Base-by-base conservation (phyloP, 768 basidiomycete species). In the Suillus americanus region DNA sequence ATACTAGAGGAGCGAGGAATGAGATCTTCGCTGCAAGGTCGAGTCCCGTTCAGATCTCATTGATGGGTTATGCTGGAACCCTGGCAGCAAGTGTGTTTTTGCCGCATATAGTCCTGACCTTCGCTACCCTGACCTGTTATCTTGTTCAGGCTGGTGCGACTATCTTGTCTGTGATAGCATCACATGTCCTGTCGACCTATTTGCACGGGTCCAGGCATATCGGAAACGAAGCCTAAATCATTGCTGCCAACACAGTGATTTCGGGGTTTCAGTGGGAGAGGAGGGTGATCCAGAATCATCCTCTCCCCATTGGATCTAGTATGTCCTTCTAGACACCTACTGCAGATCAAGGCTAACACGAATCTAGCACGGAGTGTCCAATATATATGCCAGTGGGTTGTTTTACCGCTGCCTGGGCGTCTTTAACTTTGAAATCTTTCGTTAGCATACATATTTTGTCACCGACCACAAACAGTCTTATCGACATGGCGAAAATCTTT, bases 1-100 rank as follows among this genome's bases (percentile, higher is more conserved):
- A 85, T 65, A 85, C 83, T 37, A 85, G 83, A 68, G 84, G 82
- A 18, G 80, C 83, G 2, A 71, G 79, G 62, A 85, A 85, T 63
- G 83, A 85, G 60, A 77, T 85, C 20, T 85, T 85, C 54, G 84
- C 84, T 16, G 81, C 79, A 1, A 76, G 83, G 30, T 80, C 82
- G 18, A 78, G 78, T 57, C 84, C 83, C 3, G 70, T 85, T 12
- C 83, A 85, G 68, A 73, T 84, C 60, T 81, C 81, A 43, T 68
- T 82, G 23, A 83, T 85, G 78, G 83, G 83, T 20, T 85, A 81
- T 60, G 83, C 84, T 5, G 83, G 84, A 18, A 83, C 83, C 5
- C 66, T 83, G 12, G 78, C 72, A 60, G 78, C 79, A 2, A 76
- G 80, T 69, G 59, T 46, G 74, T 65, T 38, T 60, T 37, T 18